Conservation (phyloP, 768 basidiomycete genomes). For the Suillus subaureus region DNA sequence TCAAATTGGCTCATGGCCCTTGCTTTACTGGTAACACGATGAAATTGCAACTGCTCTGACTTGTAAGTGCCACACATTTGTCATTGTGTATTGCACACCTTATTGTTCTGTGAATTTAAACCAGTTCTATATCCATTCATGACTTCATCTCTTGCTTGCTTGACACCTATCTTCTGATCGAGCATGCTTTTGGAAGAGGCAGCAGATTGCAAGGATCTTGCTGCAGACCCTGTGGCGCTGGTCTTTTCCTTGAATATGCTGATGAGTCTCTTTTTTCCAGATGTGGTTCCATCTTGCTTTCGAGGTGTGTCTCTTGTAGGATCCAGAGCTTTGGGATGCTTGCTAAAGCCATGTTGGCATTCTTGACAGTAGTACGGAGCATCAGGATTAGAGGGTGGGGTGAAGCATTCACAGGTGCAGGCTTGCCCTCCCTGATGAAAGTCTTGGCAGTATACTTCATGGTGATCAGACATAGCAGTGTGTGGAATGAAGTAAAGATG, state of each 20-base stretch:
- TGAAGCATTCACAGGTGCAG: constrained; percentile 7
- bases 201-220: neutral
- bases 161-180: neutral
- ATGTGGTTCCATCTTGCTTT: neutral
- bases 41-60: neutral
- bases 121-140: neutral
- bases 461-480: neutral
- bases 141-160: neutral
- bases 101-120: neutral
- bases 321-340: neutral
- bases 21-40: neutral
- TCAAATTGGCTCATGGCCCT: neutral
- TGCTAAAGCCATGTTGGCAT: constrained; percentile 10
- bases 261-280: neutral
- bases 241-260: neutral
- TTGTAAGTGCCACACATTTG: neutral
- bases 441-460: constrained; percentile 1
- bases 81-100: neutral
- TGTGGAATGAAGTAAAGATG: neutral
- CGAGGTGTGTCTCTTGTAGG: neutral
- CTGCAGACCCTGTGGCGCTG: neutral
- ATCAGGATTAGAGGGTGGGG: neutral
- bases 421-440: neutral
- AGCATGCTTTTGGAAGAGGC: neutral
- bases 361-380: constrained; percentile 5